Evolutionary conservation across 73 alveolate species (phyloP).

Genomic region (Tetrahymena malaccensis): DNA sequence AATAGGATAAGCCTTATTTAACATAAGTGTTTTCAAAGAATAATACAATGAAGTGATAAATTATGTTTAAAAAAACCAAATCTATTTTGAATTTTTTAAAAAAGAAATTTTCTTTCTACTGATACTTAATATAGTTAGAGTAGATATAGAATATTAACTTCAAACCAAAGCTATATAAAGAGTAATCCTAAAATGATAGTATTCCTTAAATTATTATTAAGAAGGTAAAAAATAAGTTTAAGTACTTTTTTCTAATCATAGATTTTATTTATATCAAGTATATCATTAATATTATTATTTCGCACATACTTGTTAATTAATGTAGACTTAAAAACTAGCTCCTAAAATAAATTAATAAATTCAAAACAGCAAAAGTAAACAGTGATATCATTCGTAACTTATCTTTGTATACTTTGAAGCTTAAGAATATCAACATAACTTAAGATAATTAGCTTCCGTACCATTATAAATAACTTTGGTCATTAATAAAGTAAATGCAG

Average conservation of each 20-base stretch:
- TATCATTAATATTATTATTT: too few species aligned
- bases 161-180: not conserved
- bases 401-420: not conserved
- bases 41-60: not conserved
- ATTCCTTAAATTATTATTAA: too few species aligned
- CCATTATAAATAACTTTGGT: too few species aligned
- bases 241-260: too few species aligned
- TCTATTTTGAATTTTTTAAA: too few species aligned
- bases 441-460: not conserved
- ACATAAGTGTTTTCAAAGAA: not conserved
- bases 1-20: not conserved
- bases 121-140: not conserved
- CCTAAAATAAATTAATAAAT: not conserved
- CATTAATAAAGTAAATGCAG: too few species aligned
- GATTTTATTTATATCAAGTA: not conserved
- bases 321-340: not conserved
- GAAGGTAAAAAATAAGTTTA: too few species aligned
- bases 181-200: too few species aligned
- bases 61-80: too few species aligned
- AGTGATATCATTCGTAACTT: not conserved
- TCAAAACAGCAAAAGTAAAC: not conserved
- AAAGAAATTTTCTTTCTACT: too few species aligned
- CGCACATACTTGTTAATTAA: not conserved
- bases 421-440: not conserved
- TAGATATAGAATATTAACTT: not conserved